Evolutionary conservation across 441 rosid species (phyloP), one percentile per base, ranked within the genome.

Genomic region (Adansonia madagascariensis): DNA sequence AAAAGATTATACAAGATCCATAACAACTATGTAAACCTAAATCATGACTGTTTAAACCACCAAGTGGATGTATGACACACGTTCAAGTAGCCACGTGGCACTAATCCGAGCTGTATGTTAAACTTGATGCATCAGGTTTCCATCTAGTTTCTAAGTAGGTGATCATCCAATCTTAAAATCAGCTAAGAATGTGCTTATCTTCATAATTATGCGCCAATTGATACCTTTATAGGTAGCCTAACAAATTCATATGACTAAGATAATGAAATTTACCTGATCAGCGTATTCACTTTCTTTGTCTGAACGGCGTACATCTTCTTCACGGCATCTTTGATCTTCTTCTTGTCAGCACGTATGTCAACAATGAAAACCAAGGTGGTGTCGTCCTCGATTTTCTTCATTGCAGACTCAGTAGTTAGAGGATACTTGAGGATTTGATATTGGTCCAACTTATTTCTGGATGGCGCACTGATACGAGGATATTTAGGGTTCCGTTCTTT

Each of bases 361-460:
- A 88, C 90, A 52, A 88, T 86, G 86, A 88, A 88, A 71, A 88
- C 90, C 53, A 88, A 76, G 10, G 91, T 85, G 80, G 86, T 88
- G 77, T 88, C 86, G 79, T 88, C 91, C 79, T 88, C 91, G 0
- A 88, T 88, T 77, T 88, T 88, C 84, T 86, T 88, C 91, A 88
- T 88, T n/a, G 91, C 91, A 1, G 90, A 86, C 75, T 88, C 91
- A 0, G 90, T 88, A 11, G 91, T 88, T 6, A 88, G 75, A 0
- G 91, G 91, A 10, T 84, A 86, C 82, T 88, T 88, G 27, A 88
- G 82, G 74, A 88, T 88, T 27, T 83, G 85, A 78, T 88, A 88
- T 86, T 69, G 73, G 7, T 69, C 73, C 73, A 68, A 68, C 73
- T 47, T 68, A 47, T 68, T 68, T 68, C 73, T 85, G 0, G 88